Evolutionary conservation across 768 basidiomycete species (phyloP).

Genomic region (Termitomyces sp.): DNA sequence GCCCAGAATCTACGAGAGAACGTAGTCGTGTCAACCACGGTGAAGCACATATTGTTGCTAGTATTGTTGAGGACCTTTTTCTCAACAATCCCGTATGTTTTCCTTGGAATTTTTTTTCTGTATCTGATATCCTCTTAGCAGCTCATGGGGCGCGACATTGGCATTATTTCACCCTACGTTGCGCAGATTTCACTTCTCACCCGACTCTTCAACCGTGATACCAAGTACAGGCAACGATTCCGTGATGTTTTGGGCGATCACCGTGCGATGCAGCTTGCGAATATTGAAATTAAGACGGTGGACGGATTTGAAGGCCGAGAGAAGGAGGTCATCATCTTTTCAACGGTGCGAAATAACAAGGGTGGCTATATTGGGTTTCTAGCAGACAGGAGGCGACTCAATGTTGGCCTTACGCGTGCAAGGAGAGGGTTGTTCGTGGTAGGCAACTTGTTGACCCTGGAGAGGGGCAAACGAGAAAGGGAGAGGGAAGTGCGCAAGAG

Average conservation of each 20-base stretch:
- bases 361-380: constrained; percentile 83
- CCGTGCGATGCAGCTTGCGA: constrained; percentile 57
- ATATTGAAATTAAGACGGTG: constrained; percentile 87
- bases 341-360: constrained; percentile 81
- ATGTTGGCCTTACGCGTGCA: constrained; percentile 88
- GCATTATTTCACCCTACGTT: constrained; percentile 88
- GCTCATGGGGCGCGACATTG: constrained; percentile 73
- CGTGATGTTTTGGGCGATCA: constrained; percentile 54
- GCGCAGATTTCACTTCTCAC: constrained; percentile 78
- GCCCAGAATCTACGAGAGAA: constrained; percentile 60
- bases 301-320: constrained; percentile 94
- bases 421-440: constrained; percentile 81
- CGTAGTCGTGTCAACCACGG: constrained; percentile 73
- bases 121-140: constrained; percentile 30
- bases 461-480: constrained; percentile 34
- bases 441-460: constrained; percentile 65
- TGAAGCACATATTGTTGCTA: constrained; percentile 75
- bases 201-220: constrained; percentile 57
- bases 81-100: constrained; percentile 59
- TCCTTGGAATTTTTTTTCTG: not conserved
- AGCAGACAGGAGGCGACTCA: constrained; percentile 78
- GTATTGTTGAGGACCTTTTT: constrained; percentile 79
- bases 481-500: constrained; percentile 7
- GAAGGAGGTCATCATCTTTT: constrained; percentile 90
- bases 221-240: constrained; percentile 50